Evolutionary conservation across 768 basidiomycete genomes (phyloP).

Genomic region (Psilocybe cyanescens): DNA sequence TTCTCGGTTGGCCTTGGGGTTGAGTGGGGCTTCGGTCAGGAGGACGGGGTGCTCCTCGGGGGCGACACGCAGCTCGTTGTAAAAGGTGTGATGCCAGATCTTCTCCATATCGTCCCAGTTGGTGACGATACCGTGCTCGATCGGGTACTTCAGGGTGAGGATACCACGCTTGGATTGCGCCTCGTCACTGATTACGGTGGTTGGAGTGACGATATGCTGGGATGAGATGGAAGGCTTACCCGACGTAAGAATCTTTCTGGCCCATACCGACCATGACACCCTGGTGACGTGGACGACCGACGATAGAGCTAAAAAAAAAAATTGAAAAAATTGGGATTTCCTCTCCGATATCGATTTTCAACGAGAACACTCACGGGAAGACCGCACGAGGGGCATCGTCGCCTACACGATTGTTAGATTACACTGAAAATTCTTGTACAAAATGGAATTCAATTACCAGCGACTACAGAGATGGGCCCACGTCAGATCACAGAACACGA

Average conservation of each 20-base stretch:
- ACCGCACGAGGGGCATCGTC: slow-evolving; percentile 93
- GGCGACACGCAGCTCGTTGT: slow-evolving; percentile 93
- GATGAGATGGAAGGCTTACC: slow-evolving; percentile 48
- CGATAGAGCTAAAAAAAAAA: slow-evolving; percentile 69
- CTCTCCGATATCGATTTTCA: background rate
- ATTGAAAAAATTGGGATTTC: background rate
- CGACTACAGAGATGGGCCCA: slow-evolving; percentile 46
- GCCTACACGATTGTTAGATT: slow-evolving; percentile 46
- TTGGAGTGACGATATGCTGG: background rate
- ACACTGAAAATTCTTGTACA: background rate
- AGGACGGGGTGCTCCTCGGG: slow-evolving; percentile 93
- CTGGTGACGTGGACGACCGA: slow-evolving; percentile 92
- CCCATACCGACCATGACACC: slow-evolving; percentile 98
- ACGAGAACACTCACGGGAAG: slow-evolving; percentile 75
- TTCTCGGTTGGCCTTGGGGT: slow-evolving; percentile 92
- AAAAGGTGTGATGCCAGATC: slow-evolving; percentile 98
- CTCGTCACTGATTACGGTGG: slow-evolving; percentile 29
- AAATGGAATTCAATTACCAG: slow-evolving; percentile 47
- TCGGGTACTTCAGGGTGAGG: slow-evolving; percentile 90
- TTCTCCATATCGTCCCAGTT: slow-evolving; percentile 99
- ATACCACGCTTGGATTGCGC: slow-evolving; percentile 78
- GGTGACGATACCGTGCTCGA: slow-evolving; percentile 93
- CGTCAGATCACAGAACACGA: background rate
- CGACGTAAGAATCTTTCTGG: slow-evolving; percentile 95
- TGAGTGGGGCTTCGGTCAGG: slow-evolving; percentile 89